Evolutionary conservation across 495 filamentous ascomycete species (phyloP), one percentile per base, ranked within the genome.

Genomic region (Penicillium macrosclerotiorum): DNA sequence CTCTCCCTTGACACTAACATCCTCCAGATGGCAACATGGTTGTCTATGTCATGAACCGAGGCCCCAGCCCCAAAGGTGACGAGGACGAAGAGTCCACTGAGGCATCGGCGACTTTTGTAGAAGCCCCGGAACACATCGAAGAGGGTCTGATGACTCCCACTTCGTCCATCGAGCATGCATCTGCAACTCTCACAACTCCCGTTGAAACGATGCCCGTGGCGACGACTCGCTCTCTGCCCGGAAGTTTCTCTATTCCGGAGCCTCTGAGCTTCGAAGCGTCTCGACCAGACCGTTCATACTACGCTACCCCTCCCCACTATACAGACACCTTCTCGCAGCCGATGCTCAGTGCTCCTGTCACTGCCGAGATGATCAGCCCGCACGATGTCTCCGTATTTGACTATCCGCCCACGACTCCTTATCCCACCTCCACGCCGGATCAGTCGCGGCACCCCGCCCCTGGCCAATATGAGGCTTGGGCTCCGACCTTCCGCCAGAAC

Each of bases 41-140:
- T 12, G 63, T 72, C 13, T 75, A 69, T 42, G 62, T 72, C 8
- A 50, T 58, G 34, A 69, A 72, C 54, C 60, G 63, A 7, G 63
- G 70, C 19, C 52, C 65, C 1, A 64, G 60, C 38, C 52, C 59
- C n/a, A 73, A 73, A 57, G 51, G 58, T 29, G 60, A 68, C 9
- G 67, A 69, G 22, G 66, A 69, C 11, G 56, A 62, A 4, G 68
- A 70, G 8, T 56, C 62, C 5, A 35, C 36, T 24, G 51, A 59
- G 1, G 20, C 37, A 8, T 24, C 33, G 8, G 31, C 41, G n/a
- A 19, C 30, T 1, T 17, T 24, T 0, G 40, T 60, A 18, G 61
- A 63, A 16, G 64, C 57, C 20, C 38, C 55, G 11, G 68, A 69
- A 3, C 57, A 62, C 18, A 37, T 47, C 11, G 63, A 64, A 14